phyloP scores from a whole-genome alignment of 768 basidiomycete genomes.

The Chlorophyllum brunneum region DNA sequence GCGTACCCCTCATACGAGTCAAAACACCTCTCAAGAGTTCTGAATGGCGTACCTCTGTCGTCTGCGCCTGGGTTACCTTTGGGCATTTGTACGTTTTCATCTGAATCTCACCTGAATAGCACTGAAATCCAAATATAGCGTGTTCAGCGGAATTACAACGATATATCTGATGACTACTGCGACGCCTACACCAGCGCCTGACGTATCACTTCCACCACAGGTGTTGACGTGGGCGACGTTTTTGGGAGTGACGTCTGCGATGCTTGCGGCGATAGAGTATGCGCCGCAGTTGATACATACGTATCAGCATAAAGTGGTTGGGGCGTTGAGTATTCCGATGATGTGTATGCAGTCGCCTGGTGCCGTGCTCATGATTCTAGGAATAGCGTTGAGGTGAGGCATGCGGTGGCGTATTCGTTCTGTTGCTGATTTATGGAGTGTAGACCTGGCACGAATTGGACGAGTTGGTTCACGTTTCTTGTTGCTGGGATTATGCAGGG shows the following conservation, averaged over 20 bases:
- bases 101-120: not conserved
- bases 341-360: conserved; percentile 96
- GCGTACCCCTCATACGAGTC: conserved; percentile 34
- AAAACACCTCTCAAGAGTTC: conserved; percentile 51
- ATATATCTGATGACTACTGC: conserved; percentile 51
- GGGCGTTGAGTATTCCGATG: conserved; percentile 91
- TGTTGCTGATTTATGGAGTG: not conserved
- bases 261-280: conserved; percentile 82
- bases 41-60: conserved; percentile 77
- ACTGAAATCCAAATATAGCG: conserved; percentile 27
- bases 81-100: conserved; percentile 65
- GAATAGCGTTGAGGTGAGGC: conserved; percentile 62
- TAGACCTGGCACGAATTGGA: conserved; percentile 82
- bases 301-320: conserved; percentile 75
- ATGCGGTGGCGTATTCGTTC: not conserved
- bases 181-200: conserved; percentile 30
- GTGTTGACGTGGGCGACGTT: conserved; percentile 72
- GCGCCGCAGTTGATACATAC: conserved; percentile 83
- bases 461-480: conserved; percentile 83
- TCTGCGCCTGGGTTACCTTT: conserved; percentile 65
- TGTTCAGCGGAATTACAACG: conserved; percentile 56
- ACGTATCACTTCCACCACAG: conserved; percentile 26
- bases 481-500: conserved; percentile 84
- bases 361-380: conserved; percentile 76
- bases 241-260: conserved; percentile 76